Evolutionary conservation across 1,139 yeast genomes (phyloP).

Genomic region (Suhomyces anneliseae): DNA sequence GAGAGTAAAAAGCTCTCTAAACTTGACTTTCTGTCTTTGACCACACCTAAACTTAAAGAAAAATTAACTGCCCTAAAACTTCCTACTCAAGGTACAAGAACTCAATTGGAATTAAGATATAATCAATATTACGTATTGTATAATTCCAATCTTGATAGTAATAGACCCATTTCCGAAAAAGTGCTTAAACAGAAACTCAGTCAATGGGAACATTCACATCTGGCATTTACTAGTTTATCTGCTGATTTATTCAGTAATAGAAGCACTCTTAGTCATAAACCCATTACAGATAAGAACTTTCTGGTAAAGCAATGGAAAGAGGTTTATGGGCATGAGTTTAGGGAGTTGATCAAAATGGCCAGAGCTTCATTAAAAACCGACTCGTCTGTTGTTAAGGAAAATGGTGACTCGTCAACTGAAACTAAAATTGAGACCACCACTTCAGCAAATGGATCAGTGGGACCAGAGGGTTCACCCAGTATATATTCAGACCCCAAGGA

Average conservation of each 20-base stretch:
- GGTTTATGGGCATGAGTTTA: conserved; percentile 52
- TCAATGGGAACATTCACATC: conserved; percentile 67
- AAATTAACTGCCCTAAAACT: conserved; percentile 56
- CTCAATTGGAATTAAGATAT: conserved; percentile 67
- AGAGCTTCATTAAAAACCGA: conserved; percentile 18
- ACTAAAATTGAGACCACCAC: not conserved
- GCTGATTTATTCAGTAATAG: conserved; percentile 26
- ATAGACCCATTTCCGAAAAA: conserved; percentile 58
- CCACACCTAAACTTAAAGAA: conserved; percentile 61
- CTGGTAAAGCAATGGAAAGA: conserved; percentile 51
- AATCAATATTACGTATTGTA: conserved; percentile 76
- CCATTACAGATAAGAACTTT: conserved; percentile 40
- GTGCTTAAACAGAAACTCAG: conserved; percentile 55
- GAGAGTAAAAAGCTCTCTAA: conserved; percentile 49
- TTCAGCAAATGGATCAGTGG: not conserved
- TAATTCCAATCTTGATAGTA: conserved; percentile 84
- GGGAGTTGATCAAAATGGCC: conserved; percentile 53
- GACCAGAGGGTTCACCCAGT: not conserved
- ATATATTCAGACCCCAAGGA: no score
- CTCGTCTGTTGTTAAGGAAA: conserved; percentile 2
- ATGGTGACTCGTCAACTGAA: not conserved
- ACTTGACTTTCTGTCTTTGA: conserved; percentile 59
- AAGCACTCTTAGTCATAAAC: conserved; percentile 25
- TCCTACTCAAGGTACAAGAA: conserved; percentile 62
- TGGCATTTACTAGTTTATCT: conserved; percentile 27